phyloP scores from a whole-genome alignment of 345 rosid genomes.

The Eucalyptus sp. region DNA sequence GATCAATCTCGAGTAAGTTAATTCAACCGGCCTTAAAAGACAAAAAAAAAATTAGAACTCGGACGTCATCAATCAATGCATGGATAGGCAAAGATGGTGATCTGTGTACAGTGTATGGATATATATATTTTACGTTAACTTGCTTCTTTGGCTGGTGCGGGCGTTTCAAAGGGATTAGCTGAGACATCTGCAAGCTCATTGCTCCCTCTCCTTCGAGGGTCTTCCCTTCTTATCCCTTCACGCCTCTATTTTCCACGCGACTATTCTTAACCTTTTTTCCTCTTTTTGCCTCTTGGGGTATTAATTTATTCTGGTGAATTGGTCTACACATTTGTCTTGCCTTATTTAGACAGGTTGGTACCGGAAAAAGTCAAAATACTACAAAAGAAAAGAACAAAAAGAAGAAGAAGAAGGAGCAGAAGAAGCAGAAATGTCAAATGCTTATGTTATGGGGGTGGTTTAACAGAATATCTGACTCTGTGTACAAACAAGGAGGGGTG shows the following conservation, averaged over 20 bases:
- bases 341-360: background rate
- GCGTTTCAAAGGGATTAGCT: background rate
- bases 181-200: background rate
- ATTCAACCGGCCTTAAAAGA: background rate
- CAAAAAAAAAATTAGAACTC: background rate
- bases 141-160: background rate
- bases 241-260: background rate
- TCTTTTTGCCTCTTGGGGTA: background rate
- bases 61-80: background rate
- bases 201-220: background rate
- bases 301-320: background rate
- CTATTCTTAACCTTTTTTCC: background rate
- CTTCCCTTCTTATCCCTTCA: background rate
- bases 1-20: background rate
- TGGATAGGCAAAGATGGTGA: background rate
- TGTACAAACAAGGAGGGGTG: background rate
- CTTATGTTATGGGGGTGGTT: background rate
- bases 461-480: background rate
- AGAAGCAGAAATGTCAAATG: background rate
- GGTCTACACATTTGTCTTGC: background rate
- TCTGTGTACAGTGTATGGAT: background rate
- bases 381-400: background rate
- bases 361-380: background rate
- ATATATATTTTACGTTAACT: background rate
- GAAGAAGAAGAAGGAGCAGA: too few relatives aligned